Evolutionary conservation across 2,329 filamentous ascomycete species (phyloP).

Genomic region (Ilyonectria sp.): DNA sequence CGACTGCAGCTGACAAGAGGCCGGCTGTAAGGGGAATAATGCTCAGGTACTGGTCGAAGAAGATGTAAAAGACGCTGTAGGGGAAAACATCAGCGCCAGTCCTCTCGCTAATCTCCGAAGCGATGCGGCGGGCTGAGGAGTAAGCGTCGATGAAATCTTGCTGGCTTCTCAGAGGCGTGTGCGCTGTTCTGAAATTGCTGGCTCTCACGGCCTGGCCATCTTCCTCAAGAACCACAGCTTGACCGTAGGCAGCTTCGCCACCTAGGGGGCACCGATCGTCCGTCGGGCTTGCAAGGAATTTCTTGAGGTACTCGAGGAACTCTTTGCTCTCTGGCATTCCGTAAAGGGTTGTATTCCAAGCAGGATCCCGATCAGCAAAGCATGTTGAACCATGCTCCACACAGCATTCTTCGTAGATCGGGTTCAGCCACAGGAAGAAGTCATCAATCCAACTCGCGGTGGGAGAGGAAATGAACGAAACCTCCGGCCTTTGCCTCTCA

Average conservation of each 20-base stretch:
- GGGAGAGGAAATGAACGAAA: slow-evolving; percentile 90
- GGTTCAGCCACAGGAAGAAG: slow-evolving; percentile 97
- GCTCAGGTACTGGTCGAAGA: slow-evolving; percentile 95
- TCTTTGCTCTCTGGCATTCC: slow-evolving; percentile 97
- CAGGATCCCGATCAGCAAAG: slow-evolving; percentile 82
- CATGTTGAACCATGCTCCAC: slow-evolving; percentile 80
- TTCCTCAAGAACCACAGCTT: slow-evolving; percentile 84
- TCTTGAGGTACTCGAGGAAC: slow-evolving; percentile 87
- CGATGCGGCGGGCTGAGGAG: slow-evolving; percentile 88
- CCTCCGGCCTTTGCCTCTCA: slow-evolving; percentile 89
- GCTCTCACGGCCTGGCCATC: slow-evolving; percentile 79
- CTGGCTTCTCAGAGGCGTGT: slow-evolving; percentile 89
- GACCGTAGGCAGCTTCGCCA: slow-evolving; percentile 88
- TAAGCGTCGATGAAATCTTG: slow-evolving; percentile 95
- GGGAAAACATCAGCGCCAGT: slow-evolving; percentile 91
- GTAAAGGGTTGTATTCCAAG: slow-evolving; percentile 90
- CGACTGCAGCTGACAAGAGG: slow-evolving; percentile 86
- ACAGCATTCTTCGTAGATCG: slow-evolving; percentile 80
- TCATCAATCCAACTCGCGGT: slow-evolving; percentile 98
- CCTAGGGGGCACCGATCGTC: slow-evolving; percentile 89
- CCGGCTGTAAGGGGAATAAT: slow-evolving; percentile 86
- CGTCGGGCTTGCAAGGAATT: slow-evolving; percentile 86
- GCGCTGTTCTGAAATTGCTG: slow-evolving; percentile 92
- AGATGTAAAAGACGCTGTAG: slow-evolving; percentile 98
- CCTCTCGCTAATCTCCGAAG: slow-evolving; percentile 78